Evolutionary conservation across 2,329 filamentous ascomycete species (phyloP).

Genomic region (Curvularia lunata): DNA sequence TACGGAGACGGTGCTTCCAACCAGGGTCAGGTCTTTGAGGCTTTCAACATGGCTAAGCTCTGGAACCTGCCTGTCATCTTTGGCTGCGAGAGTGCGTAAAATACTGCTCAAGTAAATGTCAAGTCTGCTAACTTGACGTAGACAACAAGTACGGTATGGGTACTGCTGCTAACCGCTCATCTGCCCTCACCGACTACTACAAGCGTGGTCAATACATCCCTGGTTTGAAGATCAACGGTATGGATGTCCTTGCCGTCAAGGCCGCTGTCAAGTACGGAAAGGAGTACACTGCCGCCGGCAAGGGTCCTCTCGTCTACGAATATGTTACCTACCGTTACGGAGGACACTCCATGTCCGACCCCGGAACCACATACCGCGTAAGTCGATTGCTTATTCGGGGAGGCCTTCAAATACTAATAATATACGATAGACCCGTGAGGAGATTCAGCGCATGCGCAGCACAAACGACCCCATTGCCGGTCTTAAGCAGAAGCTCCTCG

Average conservation of each 20-base stretch:
- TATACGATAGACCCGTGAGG: slow-evolving; percentile 75
- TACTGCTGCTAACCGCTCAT: slow-evolving; percentile 90
- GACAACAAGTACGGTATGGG: slow-evolving; percentile 99
- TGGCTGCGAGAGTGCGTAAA: slow-evolving; percentile 89
- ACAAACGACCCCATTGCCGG: slow-evolving; percentile 98
- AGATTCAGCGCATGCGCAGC: slow-evolving; percentile 99
- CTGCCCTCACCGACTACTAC: slow-evolving; percentile 98
- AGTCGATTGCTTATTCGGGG: slow-evolving; percentile 15
- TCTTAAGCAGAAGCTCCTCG: slow-evolving; percentile 95
- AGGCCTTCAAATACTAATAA: slow-evolving; percentile 21
- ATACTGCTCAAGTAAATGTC: background rate
- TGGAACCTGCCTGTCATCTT: slow-evolving; percentile 97
- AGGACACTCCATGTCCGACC: slow-evolving; percentile 99
- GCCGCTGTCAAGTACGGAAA: slow-evolving; percentile 94
- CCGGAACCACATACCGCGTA: slow-evolving; percentile 93
- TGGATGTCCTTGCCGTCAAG: slow-evolving; percentile 98
- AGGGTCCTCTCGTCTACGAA: slow-evolving; percentile 95
- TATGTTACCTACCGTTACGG: slow-evolving; percentile 99
- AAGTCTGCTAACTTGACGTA: slow-evolving; percentile 50
- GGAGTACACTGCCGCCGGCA: slow-evolving; percentile 80
- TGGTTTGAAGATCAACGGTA: slow-evolving; percentile 98
- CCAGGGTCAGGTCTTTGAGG: slow-evolving; percentile 99
- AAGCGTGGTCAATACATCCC: slow-evolving; percentile 99
- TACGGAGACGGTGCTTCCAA: slow-evolving; percentile 99
- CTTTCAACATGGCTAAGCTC: slow-evolving; percentile 99